Conservation (phyloP, 2,329 filamentous ascomycete species). For the Alternaria viburni region DNA sequence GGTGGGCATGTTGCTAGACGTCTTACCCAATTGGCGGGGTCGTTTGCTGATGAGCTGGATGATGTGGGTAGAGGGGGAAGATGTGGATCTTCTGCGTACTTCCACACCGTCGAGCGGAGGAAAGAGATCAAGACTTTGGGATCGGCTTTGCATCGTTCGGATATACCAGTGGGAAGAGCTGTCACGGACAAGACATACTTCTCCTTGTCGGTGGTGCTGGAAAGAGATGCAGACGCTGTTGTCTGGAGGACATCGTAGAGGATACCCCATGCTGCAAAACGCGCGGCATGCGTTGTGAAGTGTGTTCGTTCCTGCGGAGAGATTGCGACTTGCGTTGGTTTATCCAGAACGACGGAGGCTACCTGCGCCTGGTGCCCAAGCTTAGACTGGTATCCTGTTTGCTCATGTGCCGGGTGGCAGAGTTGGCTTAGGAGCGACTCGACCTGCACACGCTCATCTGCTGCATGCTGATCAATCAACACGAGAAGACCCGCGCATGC, state of each 20-base stretch:
- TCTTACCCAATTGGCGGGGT: constrained; percentile 60
- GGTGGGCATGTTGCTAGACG: constrained; percentile 73
- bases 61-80: neutral
- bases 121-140: constrained; percentile 75
- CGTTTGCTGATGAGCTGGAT: neutral
- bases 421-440: constrained; percentile 72
- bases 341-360: constrained; percentile 47
- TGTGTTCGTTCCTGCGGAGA: constrained; percentile 65
- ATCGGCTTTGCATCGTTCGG: constrained; percentile 76
- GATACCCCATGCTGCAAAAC: constrained; percentile 79
- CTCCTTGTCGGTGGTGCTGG: constrained; percentile 5
- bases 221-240: neutral
- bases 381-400: constrained; percentile 34
- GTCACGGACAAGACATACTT: constrained; percentile 56
- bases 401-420: constrained; percentile 42
- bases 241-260: constrained; percentile 60
- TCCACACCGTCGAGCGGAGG: constrained; percentile 77
- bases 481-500: constrained; percentile 60
- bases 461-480: constrained; percentile 91
- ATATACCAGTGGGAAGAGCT: constrained; percentile 72
- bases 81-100: constrained; percentile 44
- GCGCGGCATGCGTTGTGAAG: constrained; percentile 59
- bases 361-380: constrained; percentile 42
- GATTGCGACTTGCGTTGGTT: constrained; percentile 70
- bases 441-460: constrained; percentile 84